Base-by-base conservation (phyloP, 495 filamentous ascomycete genomes). In the Hypoxylon rickii region DNA sequence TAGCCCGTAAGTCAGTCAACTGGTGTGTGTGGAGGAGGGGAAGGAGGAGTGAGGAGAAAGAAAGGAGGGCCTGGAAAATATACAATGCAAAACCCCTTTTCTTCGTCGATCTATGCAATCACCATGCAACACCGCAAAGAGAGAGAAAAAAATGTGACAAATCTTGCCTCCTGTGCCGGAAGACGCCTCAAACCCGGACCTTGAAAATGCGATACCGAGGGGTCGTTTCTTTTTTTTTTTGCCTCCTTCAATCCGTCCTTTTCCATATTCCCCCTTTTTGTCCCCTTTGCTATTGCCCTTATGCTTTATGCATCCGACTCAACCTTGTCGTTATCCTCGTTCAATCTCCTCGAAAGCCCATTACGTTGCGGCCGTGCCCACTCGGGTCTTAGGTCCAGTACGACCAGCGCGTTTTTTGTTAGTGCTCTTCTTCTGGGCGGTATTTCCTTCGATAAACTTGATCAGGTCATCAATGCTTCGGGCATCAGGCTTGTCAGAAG, bases 381-480 rank as follows among this genome's bases (percentile, higher is more conserved):
- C 84, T 31, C 79, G 68, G 51, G 88, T 80, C 75, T 90, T 92
- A 13, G 89, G 89, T 70, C 91, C 91, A 56, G 74, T 73, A 22
- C 83, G 76, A 11, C 79, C 78, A 42, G 82, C 72, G 45, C 83
- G 81, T 80, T 96, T 94, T 75, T 89, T 87, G 48, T 79, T 79
- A 64, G 81, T 80, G 65, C 80, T 79, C 51, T 80, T 79, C 61
- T 82, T 81, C 58, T 81, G 78, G 13, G 82, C 65, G 22, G 84
- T 85, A 31, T 74, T 81, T 15, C 90, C 90, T 67, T 94, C 89
- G 62, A 95, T 95, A 71, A 89, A 96, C 67, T 85, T 88, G 61
- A 96, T 69, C 42, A 96, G 73, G 66, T 96, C 90, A 53, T 96
- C 90, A 43, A 96, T 87, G 73, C 80, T 92, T 55, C 90, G 74